These are phyloP conservation scores for Dactylellina leptospora DNA, from an alignment of 2,329 filamentous ascomycete genomes.

Conservation along the genomic window DNA sequence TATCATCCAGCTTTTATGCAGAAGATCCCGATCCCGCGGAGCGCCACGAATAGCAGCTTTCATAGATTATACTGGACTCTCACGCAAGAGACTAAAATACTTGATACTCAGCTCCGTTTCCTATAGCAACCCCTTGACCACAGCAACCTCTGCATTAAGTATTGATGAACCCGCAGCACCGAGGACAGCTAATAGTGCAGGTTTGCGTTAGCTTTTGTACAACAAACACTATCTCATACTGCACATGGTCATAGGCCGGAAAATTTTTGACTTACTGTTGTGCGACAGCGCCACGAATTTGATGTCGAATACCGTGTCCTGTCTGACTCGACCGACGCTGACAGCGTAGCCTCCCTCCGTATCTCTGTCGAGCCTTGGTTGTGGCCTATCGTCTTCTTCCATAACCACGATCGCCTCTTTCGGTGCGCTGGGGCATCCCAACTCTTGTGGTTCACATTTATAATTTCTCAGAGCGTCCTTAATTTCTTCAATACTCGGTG, in stretches of 20 bases:
- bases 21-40: conserved; percentile 32
- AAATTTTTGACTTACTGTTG: conserved; percentile 66
- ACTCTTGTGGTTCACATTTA: conserved; percentile 78
- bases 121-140: conserved; percentile 85
- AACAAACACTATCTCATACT: no score
- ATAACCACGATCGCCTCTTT: conserved; percentile 83
- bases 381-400: conserved; percentile 87
- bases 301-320: conserved; percentile 92
- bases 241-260: background rate
- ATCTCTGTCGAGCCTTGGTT: conserved; percentile 88
- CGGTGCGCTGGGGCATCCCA: conserved; percentile 89
- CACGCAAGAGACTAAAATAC: background rate
- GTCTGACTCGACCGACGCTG: conserved; percentile 84
- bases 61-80: no score
- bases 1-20: conserved; percentile 37
- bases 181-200: conserved; percentile 73
- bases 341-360: conserved; percentile 87
- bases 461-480: conserved; percentile 82
- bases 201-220: conserved; percentile 59
- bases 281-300: conserved; percentile 95
- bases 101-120: background rate
- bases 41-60: conserved; percentile 14
- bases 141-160: conserved; percentile 89
- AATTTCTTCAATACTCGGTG: conserved; percentile 78
- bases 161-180: conserved; percentile 96